A percentile compares a stretch with the other conserved stretches of the same genome.
These are phyloP conservation scores for Cordyceps javanica DNA, from an alignment of 2,329 filamentous ascomycete species.

Conservation along the genomic window DNA sequence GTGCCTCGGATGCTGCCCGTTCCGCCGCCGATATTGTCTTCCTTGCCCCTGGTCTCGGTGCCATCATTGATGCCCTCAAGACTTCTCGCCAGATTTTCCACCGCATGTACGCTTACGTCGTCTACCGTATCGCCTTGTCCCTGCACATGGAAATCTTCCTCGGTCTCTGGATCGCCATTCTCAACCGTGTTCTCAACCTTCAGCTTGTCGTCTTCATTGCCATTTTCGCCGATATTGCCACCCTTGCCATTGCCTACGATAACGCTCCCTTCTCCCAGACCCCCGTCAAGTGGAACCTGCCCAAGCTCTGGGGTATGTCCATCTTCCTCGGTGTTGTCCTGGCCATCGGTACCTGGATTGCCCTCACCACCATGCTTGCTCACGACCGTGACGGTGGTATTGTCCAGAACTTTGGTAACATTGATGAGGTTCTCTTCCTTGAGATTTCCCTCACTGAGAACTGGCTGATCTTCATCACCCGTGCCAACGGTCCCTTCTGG, in stretches of 20 bases:
- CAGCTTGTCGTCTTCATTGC: constrained; percentile 89
- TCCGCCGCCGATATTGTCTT: constrained; percentile 93
- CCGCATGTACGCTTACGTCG: constrained; percentile 93
- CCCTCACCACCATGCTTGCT: constrained; percentile 77
- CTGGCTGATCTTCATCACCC: constrained; percentile 95
- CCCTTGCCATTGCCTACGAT: constrained; percentile 87
- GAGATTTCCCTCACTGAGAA: constrained; percentile 89
- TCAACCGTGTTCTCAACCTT: constrained; percentile 79
- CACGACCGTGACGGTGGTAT: constrained; percentile 68
- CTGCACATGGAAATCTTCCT: constrained; percentile 89
- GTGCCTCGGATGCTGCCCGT: constrained; percentile 83
- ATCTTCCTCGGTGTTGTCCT: constrained; percentile 76
- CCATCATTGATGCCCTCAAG: constrained; percentile 89
- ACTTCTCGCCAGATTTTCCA: constrained; percentile 93
- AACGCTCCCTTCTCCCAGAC: constrained; percentile 81
- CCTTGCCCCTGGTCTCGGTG: constrained; percentile 82
- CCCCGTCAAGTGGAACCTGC: constrained; percentile 92
- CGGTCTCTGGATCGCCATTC: constrained; percentile 83
- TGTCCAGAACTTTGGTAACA: constrained; percentile 79
- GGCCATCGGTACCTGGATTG: constrained; percentile 80
- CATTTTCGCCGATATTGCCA: constrained; percentile 90
- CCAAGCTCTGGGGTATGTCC: constrained; percentile 91
- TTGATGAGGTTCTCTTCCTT: constrained; percentile 80
- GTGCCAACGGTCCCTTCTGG: constrained; percentile 90
- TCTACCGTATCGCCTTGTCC: constrained; percentile 89